phyloP scores from a whole-genome alignment of 106 monocot genomes.

The Alisma plantagoaquatica region DNA sequence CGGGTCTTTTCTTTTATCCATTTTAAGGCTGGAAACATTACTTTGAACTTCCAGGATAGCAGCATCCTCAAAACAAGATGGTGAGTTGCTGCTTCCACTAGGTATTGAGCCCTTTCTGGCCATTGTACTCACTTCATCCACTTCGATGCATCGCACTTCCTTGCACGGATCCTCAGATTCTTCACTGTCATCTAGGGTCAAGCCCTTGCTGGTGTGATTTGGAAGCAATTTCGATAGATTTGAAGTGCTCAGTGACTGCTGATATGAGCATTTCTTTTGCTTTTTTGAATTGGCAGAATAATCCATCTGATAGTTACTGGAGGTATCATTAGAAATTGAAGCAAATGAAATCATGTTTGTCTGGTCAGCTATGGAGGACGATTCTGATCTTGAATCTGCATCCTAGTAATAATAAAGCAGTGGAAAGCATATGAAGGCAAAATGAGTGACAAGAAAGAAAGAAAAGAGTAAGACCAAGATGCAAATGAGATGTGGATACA shows the following conservation, averaged over 20 bases:
- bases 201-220: constrained; percentile 13
- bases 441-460: constrained; percentile 4
- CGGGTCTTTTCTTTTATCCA: constrained; percentile 7
- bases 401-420: no score
- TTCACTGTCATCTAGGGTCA: constrained; percentile 17
- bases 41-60: background rate
- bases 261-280: constrained; percentile 4
- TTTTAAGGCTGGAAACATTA: constrained; percentile 3
- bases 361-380: background rate
- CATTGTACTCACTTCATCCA: constrained; percentile 24
- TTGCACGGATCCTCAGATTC: constrained; percentile 69
- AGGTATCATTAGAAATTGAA: constrained; percentile 9
- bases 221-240: constrained; percentile 10
- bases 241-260: constrained; percentile 16
- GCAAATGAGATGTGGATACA: no score
- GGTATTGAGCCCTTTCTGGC: constrained; percentile 21
- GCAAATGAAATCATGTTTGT: no score
- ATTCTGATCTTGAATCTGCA: background rate
- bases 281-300: constrained; percentile 12
- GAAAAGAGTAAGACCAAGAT: background rate
- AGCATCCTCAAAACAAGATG: background rate
- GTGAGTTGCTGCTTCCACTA: constrained; percentile 14
- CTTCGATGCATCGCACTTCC: constrained; percentile 83
- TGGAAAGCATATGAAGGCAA: no score
- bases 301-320: constrained; percentile 4